A percentile compares a stretch with the other conserved stretches of the same genome.
phyloP scores from a whole-genome alignment of 2,329 filamentous ascomycete genomes.

The Aspergillus spinulosporus region DNA sequence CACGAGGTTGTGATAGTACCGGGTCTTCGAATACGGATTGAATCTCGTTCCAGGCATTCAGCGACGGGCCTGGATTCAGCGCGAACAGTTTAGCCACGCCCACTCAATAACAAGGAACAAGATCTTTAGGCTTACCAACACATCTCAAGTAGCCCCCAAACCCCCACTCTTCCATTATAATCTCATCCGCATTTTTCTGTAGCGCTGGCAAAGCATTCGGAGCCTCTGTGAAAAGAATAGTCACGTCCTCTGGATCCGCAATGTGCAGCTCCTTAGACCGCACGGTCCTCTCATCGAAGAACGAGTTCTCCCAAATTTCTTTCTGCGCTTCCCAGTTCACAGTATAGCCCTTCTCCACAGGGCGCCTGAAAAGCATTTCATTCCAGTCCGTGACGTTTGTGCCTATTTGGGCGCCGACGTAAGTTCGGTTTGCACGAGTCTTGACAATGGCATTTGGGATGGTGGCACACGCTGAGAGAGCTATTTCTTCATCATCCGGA shows the following conservation, averaged over 20 bases:
- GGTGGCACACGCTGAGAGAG: slow-evolving; percentile 56
- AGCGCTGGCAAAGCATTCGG: slow-evolving; percentile 78
- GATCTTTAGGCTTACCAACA: slow-evolving; percentile 55
- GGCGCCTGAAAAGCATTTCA: slow-evolving; percentile 80
- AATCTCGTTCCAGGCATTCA: slow-evolving; percentile 82
- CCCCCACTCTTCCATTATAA: slow-evolving; percentile 95
- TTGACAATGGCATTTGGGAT: slow-evolving; percentile 89
- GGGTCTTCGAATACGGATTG: slow-evolving; percentile 67
- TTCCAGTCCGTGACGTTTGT: slow-evolving; percentile 82
- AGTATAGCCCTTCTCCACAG: slow-evolving; percentile 90
- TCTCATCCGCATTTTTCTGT: slow-evolving; percentile 90
- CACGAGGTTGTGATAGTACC: slow-evolving; percentile 42
- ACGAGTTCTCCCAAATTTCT: slow-evolving; percentile 90
- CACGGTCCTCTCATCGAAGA: slow-evolving; percentile 70
- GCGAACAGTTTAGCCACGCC: not conserved
- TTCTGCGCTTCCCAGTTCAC: slow-evolving; percentile 97
- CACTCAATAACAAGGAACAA: not conserved
- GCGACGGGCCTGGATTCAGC: slow-evolving; percentile 58
- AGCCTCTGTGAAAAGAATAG: slow-evolving; percentile 80
- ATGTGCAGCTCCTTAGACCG: slow-evolving; percentile 47
- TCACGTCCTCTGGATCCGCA: slow-evolving; percentile 72
- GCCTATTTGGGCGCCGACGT: slow-evolving; percentile 72
- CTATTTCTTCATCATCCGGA: slow-evolving; percentile 42
- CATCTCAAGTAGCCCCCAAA: slow-evolving; percentile 83
- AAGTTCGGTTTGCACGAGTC: slow-evolving; percentile 74